These are phyloP conservation scores for Solanum aculeatissimum DNA, from an alignment of 305 asterid genomes.

Conservation along the genomic window DNA sequence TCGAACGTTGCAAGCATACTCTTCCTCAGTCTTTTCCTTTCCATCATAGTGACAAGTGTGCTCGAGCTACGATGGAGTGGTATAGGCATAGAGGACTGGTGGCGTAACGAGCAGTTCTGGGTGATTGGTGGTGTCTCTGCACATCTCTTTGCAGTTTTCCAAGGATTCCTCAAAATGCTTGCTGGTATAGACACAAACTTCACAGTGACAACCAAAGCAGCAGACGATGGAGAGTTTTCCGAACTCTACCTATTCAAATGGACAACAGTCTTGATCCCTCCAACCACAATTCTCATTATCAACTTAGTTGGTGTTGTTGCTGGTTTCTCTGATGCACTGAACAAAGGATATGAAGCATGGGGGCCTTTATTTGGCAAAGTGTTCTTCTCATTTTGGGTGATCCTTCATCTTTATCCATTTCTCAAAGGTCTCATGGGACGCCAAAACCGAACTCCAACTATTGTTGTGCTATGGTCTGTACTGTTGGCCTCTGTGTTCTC, in stretches of 20 bases:
- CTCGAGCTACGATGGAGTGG: conserved; percentile 97
- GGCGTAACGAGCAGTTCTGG: conserved; percentile 99
- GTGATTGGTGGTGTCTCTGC: conserved; percentile 96
- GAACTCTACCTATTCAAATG: conserved; percentile 84
- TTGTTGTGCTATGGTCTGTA: conserved; percentile 84
- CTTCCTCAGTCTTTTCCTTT: conserved; percentile 73
- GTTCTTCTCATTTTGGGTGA: conserved; percentile 92
- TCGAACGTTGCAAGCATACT: conserved; percentile 80
- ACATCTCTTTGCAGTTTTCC: conserved; percentile 92
- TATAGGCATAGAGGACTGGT: conserved; percentile 80
- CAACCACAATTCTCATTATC: conserved; percentile 64
- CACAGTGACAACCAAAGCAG: conserved; percentile 77
- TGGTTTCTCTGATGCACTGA: conserved; percentile 85
- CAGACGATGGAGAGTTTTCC: conserved; percentile 76
- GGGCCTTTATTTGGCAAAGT: conserved; percentile 92
- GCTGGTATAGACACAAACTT: conserved; percentile 92
- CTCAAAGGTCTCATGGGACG: conserved; percentile 94
- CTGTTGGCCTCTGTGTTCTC: conserved; percentile 93
- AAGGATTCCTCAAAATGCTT: conserved; percentile 85
- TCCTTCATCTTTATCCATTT: conserved; percentile 81
- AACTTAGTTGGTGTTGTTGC: conserved; percentile 93
- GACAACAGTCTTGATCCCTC: conserved; percentile 96
- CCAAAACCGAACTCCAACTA: conserved; percentile 89
- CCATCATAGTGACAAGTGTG: conserved; percentile 73
- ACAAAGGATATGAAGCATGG: conserved; percentile 90